Base-by-base conservation (phyloP, 805 yeast genomes). In the Yamadazyma akitaensis region DNA sequence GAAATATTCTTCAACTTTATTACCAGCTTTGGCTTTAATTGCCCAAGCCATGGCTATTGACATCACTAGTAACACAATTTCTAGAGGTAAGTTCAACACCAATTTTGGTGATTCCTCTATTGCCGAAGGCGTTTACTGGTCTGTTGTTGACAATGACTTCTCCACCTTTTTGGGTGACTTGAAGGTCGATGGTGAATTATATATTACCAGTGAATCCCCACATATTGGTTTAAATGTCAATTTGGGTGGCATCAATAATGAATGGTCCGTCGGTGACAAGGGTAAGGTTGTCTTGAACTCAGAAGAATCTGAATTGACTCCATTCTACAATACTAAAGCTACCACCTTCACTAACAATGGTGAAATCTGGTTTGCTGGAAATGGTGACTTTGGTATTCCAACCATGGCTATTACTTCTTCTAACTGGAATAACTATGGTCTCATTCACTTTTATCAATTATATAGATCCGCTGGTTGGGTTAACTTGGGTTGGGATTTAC, bases 251-350 rank as follows among this genome's bases (percentile, higher is more conserved):
- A 32, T 43, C 35, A 43, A 47, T 21, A 47, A 47, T 19, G 26
- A 46, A 36, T 53, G 43, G 49, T 37, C 42, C 42, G 28, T 51
- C 21, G 48, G 43, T 24, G 51, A 51, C 34, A 42, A 53, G 21
- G 70, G 70, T 41, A 50, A 43, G 12, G 46, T 60, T 19, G 52
- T 61, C 6, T 59, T 63, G 44, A 59, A 64, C 44, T 54, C 68
- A 11, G 33, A 55, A 17, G 47, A 54, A 13, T 53, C 65, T 3
- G 24, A 47, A 9, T 46, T 58, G 26, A 51, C 58, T 25, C 59
- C 67, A 12, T 51, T 54, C 40, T 63, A 53, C 49, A 47, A 44
- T 37, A 46, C 63, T 14, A 49, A 52, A 18, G 55, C 62, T 32
- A 44, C 48, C 11, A 14, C 48, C 5, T 63, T 62, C 46, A 39